phyloP scores from a whole-genome alignment of 257 asterid genomes.

The Solanum piurae region DNA sequence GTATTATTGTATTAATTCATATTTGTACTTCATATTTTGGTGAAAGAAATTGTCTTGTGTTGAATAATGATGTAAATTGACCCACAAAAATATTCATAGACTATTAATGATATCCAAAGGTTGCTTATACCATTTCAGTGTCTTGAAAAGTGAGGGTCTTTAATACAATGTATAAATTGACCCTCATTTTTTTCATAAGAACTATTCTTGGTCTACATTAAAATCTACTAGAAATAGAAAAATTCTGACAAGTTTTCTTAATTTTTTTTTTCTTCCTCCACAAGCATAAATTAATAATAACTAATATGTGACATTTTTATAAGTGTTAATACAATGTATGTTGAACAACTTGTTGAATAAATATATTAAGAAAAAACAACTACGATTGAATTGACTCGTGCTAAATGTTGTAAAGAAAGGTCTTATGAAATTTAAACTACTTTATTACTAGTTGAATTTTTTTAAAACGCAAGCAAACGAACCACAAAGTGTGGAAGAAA shows the following conservation, averaged over 20 bases:
- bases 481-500: background rate
- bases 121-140: background rate
- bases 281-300: background rate
- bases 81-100: background rate
- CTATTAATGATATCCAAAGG: background rate
- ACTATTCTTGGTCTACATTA: background rate
- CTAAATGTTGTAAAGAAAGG: background rate
- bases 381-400: background rate
- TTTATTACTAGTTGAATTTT: background rate
- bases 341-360: background rate
- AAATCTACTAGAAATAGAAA: background rate
- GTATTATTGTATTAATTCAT: too few species aligned
- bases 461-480: background rate
- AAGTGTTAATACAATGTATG: background rate
- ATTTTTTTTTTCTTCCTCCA: background rate
- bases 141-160: background rate
- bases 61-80: background rate
- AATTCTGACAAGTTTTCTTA: background rate
- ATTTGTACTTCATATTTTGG: background rate
- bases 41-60: background rate
- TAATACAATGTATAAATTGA: too few species aligned
- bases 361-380: background rate
- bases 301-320: background rate
- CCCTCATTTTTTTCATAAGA: background rate
- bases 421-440: background rate